These are phyloP conservation scores for Eucalyptus polyanthemos DNA, from an alignment of 345 rosid species.

Conservation along the genomic window DNA sequence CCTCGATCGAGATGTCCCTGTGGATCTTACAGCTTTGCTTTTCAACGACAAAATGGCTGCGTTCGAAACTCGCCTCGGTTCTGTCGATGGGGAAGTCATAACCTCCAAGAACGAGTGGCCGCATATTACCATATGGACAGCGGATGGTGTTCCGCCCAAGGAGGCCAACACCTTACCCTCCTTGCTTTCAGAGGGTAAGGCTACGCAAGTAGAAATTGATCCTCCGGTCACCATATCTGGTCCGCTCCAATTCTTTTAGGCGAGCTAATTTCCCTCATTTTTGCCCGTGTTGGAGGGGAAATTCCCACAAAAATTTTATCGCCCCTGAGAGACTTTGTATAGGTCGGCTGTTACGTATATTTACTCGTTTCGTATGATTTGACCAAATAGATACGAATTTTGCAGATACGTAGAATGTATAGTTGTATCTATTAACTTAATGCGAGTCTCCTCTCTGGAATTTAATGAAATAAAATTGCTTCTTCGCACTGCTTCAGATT, in stretches of 20 bases:
- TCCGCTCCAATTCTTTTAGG: slow-evolving; percentile 54
- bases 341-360: neutral
- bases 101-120: slow-evolving; percentile 78
- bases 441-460: neutral
- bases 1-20: slow-evolving; percentile 42
- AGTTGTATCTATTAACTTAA: neutral
- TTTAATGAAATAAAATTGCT: neutral
- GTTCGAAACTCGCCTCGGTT: slow-evolving; percentile 52
- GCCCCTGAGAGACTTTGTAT: neutral
- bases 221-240: slow-evolving; percentile 62
- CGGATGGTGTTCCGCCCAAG: slow-evolving; percentile 47
- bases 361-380: neutral
- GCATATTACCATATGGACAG: slow-evolving; percentile 85
- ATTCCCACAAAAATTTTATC: neutral
- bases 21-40: slow-evolving; percentile 55
- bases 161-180: slow-evolving; percentile 69
- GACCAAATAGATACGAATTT: neutral
- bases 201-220: slow-evolving; percentile 44
- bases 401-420: neutral
- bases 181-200: slow-evolving; percentile 59
- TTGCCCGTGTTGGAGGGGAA: neutral
- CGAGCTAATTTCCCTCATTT: neutral
- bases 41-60: slow-evolving; percentile 77
- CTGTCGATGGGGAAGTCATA: slow-evolving; percentile 51
- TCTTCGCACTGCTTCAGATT: neutral